Evolutionary conservation across 768 basidiomycete genomes (phyloP).

Genomic region (Bullera alba): DNA sequence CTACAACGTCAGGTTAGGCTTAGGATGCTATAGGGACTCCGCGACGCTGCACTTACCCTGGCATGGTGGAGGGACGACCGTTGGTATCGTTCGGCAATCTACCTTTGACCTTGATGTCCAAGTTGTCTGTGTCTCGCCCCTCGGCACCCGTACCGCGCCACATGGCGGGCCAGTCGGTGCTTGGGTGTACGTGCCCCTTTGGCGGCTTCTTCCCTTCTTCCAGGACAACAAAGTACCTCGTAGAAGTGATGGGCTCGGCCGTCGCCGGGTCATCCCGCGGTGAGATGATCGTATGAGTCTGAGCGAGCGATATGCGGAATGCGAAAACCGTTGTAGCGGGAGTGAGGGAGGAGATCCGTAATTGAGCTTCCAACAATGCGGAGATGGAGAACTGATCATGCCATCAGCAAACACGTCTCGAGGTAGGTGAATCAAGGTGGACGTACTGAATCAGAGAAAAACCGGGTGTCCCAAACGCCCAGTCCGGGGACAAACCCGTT

Average conservation of each 20-base stretch:
- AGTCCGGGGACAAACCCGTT: constrained; percentile 5
- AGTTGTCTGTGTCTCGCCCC: constrained; percentile 16
- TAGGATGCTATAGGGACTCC: not conserved
- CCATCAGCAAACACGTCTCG: not conserved
- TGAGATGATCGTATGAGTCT: constrained; percentile 21
- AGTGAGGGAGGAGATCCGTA: constrained; percentile 12
- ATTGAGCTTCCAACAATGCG: constrained; percentile 7
- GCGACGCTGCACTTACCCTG: constrained; percentile 12
- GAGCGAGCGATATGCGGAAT: constrained; percentile 18
- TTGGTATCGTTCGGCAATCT: constrained; percentile 32
- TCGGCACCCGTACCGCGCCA: constrained; percentile 15
- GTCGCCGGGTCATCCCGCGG: constrained; percentile 13
- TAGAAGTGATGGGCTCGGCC: constrained; percentile 8
- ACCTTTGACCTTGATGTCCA: constrained; percentile 7
- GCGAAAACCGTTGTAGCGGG: constrained; percentile 22
- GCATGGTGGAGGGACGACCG: constrained; percentile 21
- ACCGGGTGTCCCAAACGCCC: constrained; percentile 6
- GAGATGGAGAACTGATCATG: constrained; percentile 24
- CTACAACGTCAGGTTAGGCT: constrained; percentile 7
- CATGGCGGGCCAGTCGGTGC: not conserved
- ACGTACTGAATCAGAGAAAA: constrained; percentile 8
- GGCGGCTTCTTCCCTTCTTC: constrained; percentile 10
- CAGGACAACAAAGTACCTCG: constrained; percentile 1
- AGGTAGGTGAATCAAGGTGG: not conserved
- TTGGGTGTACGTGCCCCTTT: constrained; percentile 5